Evolutionary conservation across 1,284 basidiomycete genomes (phyloP).

Genomic region (Microbotryum scabiosae): DNA sequence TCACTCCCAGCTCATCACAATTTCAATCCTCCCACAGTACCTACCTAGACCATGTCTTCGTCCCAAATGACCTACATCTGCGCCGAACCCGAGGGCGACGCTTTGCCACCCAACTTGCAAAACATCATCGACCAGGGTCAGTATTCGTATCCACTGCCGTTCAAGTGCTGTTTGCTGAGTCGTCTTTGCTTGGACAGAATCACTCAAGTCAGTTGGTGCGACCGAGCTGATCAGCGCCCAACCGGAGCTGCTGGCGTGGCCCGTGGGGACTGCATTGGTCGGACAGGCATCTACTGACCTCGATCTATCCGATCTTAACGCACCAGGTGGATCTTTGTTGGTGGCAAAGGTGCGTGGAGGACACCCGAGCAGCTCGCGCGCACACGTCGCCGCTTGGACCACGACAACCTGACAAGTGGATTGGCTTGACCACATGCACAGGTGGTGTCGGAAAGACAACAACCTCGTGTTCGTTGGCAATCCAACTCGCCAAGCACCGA

Average conservation of each 20-base stretch:
- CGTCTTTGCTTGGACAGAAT: neutral
- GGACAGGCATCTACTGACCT: no score
- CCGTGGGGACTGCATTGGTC: no score
- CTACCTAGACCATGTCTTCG: no score
- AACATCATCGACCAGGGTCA: conserved; percentile 33
- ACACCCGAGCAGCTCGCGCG: neutral
- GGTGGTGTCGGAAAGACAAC: conserved; percentile 72
- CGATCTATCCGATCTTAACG: neutral
- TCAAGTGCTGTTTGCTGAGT: neutral
- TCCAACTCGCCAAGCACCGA: conserved; percentile 75
- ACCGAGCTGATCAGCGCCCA: neutral
- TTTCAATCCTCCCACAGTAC: no score
- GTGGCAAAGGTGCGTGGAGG: conserved; percentile 20
- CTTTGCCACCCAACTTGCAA: conserved; percentile 22
- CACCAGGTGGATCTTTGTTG: conserved; percentile 37
- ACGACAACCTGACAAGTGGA: neutral
- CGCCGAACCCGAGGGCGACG: conserved; percentile 27
- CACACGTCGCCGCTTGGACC: neutral
- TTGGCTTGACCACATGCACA: neutral
- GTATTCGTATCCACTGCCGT: neutral
- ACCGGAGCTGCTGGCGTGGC: neutral
- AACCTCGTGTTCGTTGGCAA: conserved; percentile 89
- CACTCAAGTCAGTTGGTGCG: conserved; percentile 5
- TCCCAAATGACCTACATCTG: conserved; percentile 12
- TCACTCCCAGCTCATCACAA: no score